Evolutionary conservation across 2,329 filamentous ascomycete species (phyloP), one percentile per base, ranked within the genome.

Genomic region (Fonsecaea nubica): DNA sequence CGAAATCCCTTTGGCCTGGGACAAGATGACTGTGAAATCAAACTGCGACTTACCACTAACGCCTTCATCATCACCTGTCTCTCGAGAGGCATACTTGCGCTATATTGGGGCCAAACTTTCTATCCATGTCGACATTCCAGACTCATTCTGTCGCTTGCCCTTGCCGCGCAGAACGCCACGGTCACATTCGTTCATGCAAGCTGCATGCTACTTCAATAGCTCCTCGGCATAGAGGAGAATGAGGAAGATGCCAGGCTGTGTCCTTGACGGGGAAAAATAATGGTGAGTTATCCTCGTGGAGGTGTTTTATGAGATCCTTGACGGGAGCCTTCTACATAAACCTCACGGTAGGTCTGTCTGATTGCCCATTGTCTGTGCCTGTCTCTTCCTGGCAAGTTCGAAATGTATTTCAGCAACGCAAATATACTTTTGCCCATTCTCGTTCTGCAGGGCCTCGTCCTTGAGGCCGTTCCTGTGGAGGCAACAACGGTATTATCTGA

Each of bases 81-180:
- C 40, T 45, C 40, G 8, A 40, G 9, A 45, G 40, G n/a, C 6
- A 18, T 18, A 7, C 40, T 45, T 38, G 40, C 35, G n/a, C 54
- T 57, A 57, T 57, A 35, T 35, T 57, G 30, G 54, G 54, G 54
- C 54, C 54, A 57, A 38, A 57, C 18, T 15, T 32, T 30, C 6
- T 10, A 18, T 38, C 55, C 32, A 38, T 36, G 21, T 36, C 33
- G 35, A 30, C 33, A 58, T 30, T 38, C 55, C 55, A 40, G 55
- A 25, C 18, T 50, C 35, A 36, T 38, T 36, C 1, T 38, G 36
- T 40, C 32, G 33, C 35, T 58, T 58, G 36, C 36, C 35, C 32
- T 40, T 58, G 55, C 55, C 35, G 55, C 35, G 55, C 21, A 58
- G 36, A 58, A 42, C 55, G 55, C 55, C 35, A 58, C 55, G 21